Evolutionary conservation across 495 filamentous ascomycete genomes (phyloP).

Genomic region (Apodospora peruviana): DNA sequence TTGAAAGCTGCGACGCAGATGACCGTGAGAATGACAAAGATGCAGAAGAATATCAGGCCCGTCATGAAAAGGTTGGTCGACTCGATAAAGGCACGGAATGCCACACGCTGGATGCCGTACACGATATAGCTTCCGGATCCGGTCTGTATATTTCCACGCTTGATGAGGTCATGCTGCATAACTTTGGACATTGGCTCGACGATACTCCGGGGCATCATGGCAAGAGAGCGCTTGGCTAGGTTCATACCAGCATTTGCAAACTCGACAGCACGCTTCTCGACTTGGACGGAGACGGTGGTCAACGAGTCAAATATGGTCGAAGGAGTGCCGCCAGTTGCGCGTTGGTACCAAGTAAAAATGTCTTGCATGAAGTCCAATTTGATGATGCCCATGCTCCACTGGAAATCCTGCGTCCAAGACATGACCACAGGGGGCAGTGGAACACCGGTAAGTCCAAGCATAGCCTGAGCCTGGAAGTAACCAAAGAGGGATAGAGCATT

Average conservation of each 20-base stretch:
- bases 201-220: slow-evolving; percentile 47
- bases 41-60: slow-evolving; percentile 80
- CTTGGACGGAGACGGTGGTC: slow-evolving; percentile 72
- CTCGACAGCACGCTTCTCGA: slow-evolving; percentile 64
- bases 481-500: slow-evolving; percentile 92
- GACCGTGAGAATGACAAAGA: slow-evolving; percentile 69
- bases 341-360: slow-evolving; percentile 95
- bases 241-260: slow-evolving; percentile 25
- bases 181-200: slow-evolving; percentile 26
- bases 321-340: slow-evolving; percentile 84
- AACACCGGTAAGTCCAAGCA: slow-evolving; percentile 80
- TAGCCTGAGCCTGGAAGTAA: slow-evolving; percentile 96
- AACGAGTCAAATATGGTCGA: slow-evolving; percentile 73
- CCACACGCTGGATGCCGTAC: slow-evolving; percentile 86
- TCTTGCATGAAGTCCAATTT: slow-evolving; percentile 77
- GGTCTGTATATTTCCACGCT: slow-evolving; percentile 44
- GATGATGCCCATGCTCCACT: slow-evolving; percentile 99
- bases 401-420: slow-evolving; percentile 97
- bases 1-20: slow-evolving; percentile 77
- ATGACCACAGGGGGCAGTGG: slow-evolving; percentile 82
- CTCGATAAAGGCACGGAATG: slow-evolving; percentile 81
- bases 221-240: slow-evolving; percentile 43
- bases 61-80: slow-evolving; percentile 93
- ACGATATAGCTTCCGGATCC: slow-evolving; percentile 58
- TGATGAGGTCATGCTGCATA: slow-evolving; percentile 29